Evolutionary conservation across 2,329 filamentous ascomycete species (phyloP), one percentile per base, ranked within the genome.

Genomic region (Colletotrichum lini): DNA sequence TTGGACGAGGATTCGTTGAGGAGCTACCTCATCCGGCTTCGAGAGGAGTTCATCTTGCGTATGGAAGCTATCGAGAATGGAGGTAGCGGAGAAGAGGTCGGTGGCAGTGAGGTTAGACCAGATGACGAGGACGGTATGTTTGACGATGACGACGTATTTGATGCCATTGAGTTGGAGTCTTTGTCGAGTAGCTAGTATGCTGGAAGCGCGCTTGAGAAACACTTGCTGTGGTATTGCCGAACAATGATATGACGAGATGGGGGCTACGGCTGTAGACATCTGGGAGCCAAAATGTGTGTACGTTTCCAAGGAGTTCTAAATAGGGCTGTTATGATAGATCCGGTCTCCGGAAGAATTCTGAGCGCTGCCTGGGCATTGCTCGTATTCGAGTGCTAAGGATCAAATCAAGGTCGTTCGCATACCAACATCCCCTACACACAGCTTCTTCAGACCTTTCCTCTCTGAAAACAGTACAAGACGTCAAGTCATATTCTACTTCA

Each of bases 1-100:
- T 91, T 95, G 85, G 85, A 92, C 42, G 89, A 91, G 0, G 86
- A 87, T 2, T 85, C 89, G 0, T 81, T 98, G 40, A 82, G 84
- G 23, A 84, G 82, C 54, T 95, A 93, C 87, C 80, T 96, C 54
- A 84, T 82, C 65, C 87, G 87, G 72, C 80, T 96, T 15, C 94
- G 96, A 78, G 87, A 87, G 59, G 93, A 97, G 65, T 98, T 98
- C 76, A 86, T 93, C 9, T 75, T 85, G 5, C 84, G 89, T 9
- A 95, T 97, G 93, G 86, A 89, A 26, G 86, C 86, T 1, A 88
- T 95, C 38, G 90, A 93, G 13, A 49, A 26, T 16, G 53, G 53
- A 5, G 38, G 10, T 8, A 44, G 35, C 5, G 35, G 40, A 18
- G 38, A n/a, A 9, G 57, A 3, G 1, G n/a, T 30, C 18, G 23